These are phyloP conservation scores for Tricholomella constricta DNA, from an alignment of 768 basidiomycete species.

Conservation along the genomic window DNA sequence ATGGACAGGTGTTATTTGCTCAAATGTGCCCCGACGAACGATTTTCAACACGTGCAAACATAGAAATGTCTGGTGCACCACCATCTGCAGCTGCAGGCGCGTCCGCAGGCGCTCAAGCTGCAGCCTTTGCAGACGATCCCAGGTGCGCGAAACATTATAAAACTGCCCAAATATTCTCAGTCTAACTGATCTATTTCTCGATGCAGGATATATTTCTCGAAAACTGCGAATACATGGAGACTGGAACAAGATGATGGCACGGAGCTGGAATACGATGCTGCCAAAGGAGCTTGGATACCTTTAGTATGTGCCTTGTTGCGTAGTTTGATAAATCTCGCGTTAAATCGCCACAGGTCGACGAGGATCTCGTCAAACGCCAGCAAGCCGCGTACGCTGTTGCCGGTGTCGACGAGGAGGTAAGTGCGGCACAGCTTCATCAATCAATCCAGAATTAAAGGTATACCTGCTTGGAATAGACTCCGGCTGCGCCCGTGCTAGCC, in stretches of 20 bases:
- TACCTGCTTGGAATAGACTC: conserved; percentile 51
- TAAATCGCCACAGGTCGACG: conserved; percentile 64
- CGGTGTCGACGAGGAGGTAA: conserved; percentile 93
- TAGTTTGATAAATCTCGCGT: conserved; percentile 1
- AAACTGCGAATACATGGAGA: conserved; percentile 75
- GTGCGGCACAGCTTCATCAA: conserved; percentile 24
- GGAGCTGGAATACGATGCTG: conserved; percentile 87
- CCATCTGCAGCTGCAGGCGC: conserved; percentile 55
- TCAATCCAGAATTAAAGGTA: conserved; percentile 4
- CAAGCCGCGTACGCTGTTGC: conserved; percentile 93
- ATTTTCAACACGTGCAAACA: conserved; percentile 46
- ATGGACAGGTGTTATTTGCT: conserved; percentile 7
- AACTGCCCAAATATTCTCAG: neutral
- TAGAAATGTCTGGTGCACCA: conserved; percentile 46
- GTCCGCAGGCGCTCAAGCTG: conserved; percentile 56
- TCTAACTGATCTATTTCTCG: conserved; percentile 21
- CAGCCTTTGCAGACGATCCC: conserved; percentile 78
- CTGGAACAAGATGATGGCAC: conserved; percentile 87
- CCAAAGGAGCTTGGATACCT: conserved; percentile 79
- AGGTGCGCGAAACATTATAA: conserved; percentile 40
- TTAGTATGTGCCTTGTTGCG: conserved; percentile 56
- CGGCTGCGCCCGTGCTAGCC: conserved; percentile 83
- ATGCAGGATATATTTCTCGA: conserved; percentile 75
- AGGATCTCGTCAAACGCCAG: conserved; percentile 83
- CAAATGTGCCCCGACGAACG: neutral